phyloP scores from a whole-genome alignment of 352 stramenopile species.

The Phytophthora melonis region DNA sequence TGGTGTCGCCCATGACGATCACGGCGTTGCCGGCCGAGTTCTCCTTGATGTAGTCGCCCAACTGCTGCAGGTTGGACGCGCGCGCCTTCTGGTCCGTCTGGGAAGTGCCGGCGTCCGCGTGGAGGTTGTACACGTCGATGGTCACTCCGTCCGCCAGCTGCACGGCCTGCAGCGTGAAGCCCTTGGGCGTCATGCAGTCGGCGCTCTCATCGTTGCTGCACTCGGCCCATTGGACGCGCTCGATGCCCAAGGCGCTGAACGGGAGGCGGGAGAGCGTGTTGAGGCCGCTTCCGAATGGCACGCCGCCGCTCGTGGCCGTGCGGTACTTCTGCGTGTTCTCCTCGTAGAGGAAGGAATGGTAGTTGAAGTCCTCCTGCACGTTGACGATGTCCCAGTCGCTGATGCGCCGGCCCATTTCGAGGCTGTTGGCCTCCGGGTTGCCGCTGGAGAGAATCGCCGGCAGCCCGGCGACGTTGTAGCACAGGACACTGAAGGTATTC shows the following conservation, averaged over 20 bases:
- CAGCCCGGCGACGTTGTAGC: slow-evolving; percentile 59
- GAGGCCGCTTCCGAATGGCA: slow-evolving; percentile 55
- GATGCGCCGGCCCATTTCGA: slow-evolving; percentile 61
- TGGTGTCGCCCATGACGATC: slow-evolving; percentile 66
- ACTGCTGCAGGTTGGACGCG: slow-evolving; percentile 51
- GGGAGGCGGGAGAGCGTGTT: slow-evolving; percentile 59
- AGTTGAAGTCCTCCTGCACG: slow-evolving; percentile 59
- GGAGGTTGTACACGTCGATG: slow-evolving; percentile 64
- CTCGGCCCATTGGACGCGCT: slow-evolving; percentile 51
- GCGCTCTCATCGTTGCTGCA: slow-evolving; percentile 57
- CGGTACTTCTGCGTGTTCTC: slow-evolving; percentile 53
- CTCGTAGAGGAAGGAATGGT: slow-evolving; percentile 48
- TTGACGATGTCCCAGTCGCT: slow-evolving; percentile 51
- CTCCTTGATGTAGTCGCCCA: slow-evolving; percentile 51
- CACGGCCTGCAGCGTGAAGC: slow-evolving; percentile 56
- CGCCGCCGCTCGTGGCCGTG: slow-evolving; percentile 56
- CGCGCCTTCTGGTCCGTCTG: slow-evolving; percentile 45
- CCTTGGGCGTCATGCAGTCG: slow-evolving; percentile 69
- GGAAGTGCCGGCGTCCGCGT: slow-evolving; percentile 49
- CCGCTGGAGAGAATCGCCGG: slow-evolving; percentile 57
- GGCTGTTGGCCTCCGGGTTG: slow-evolving; percentile 45
- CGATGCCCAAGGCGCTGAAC: slow-evolving; percentile 48
- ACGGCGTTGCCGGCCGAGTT: slow-evolving; percentile 59
- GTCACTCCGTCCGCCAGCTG: slow-evolving; percentile 52
- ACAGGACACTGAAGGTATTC: slow-evolving; percentile 53